A percentile compares a stretch with the other conserved stretches of the same genome.
Conservation (phyloP, 306 rosid genomes). For the Malus sylvestris region DNA sequence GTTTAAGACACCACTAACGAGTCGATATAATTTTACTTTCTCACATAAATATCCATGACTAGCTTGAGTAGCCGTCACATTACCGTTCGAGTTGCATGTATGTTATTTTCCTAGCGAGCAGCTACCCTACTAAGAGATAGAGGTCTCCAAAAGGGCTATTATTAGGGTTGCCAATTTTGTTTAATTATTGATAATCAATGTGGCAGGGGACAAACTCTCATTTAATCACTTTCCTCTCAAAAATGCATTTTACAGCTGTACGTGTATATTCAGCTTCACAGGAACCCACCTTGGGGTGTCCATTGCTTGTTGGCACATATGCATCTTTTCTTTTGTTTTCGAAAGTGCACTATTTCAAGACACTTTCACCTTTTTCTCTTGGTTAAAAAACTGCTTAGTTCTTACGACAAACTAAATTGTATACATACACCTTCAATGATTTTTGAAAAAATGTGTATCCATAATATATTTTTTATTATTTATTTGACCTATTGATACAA, state of each 20-base stretch:
- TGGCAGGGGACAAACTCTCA: background rate
- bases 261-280: too few relatives aligned
- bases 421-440: background rate
- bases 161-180: too few relatives aligned
- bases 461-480: too few relatives aligned
- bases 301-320: background rate
- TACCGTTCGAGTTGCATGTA: too few relatives aligned
- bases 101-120: too few relatives aligned
- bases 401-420: background rate
- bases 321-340: background rate
- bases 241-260: background rate
- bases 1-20: too few relatives aligned
- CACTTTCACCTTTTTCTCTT: background rate
- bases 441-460: too few relatives aligned
- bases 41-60: too few relatives aligned
- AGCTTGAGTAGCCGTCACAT: too few relatives aligned
- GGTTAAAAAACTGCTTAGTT: background rate
- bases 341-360: background rate
- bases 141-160: background rate
- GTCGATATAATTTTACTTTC: too few relatives aligned
- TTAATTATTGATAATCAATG: background rate
- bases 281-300: background rate
- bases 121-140: too few relatives aligned
- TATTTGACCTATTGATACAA: too few relatives aligned
- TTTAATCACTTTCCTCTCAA: background rate